Evolutionary conservation across 169 alveolate genomes (phyloP).

Genomic region (Neospora caninum): DNA sequence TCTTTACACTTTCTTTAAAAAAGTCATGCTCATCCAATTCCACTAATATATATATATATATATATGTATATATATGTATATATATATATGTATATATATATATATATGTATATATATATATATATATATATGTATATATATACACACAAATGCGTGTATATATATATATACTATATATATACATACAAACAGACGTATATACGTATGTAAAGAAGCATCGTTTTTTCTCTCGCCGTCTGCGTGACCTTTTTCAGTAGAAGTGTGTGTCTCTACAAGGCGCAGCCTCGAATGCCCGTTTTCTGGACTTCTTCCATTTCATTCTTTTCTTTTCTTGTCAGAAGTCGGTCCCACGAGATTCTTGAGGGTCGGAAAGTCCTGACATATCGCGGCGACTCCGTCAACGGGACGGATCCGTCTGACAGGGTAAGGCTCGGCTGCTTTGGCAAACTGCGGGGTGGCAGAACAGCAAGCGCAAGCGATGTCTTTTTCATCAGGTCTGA

Average conservation of each 20-base stretch:
- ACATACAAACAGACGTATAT: not conserved
- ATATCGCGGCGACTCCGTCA: conserved; percentile 79
- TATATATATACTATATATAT: not conserved
- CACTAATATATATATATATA: too few relatives aligned
- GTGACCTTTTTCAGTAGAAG: too few relatives aligned
- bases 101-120: not conserved
- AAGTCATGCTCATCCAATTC: too few relatives aligned
- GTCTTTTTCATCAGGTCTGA: too few relatives aligned
- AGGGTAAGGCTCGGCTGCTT: conserved; percentile 25
- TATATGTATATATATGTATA: not conserved
- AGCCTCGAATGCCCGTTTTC: not conserved
- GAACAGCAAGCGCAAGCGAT: too few relatives aligned
- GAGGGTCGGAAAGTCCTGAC: conserved; percentile 50
- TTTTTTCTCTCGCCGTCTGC: too few relatives aligned
- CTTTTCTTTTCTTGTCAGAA: not conserved
- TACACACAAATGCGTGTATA: not conserved
- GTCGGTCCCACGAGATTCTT: not conserved
- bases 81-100: not conserved
- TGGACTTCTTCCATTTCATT: too few relatives aligned
- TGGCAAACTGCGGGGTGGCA: too few relatives aligned
- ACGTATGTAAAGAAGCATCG: not conserved
- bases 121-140: not conserved
- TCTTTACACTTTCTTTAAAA: too few relatives aligned
- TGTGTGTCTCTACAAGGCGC: too few relatives aligned
- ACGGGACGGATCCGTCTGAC: conserved; percentile 64